Base-by-base conservation (phyloP, 2,329 filamentous ascomycete genomes). In the Colletotrichum agaves region DNA sequence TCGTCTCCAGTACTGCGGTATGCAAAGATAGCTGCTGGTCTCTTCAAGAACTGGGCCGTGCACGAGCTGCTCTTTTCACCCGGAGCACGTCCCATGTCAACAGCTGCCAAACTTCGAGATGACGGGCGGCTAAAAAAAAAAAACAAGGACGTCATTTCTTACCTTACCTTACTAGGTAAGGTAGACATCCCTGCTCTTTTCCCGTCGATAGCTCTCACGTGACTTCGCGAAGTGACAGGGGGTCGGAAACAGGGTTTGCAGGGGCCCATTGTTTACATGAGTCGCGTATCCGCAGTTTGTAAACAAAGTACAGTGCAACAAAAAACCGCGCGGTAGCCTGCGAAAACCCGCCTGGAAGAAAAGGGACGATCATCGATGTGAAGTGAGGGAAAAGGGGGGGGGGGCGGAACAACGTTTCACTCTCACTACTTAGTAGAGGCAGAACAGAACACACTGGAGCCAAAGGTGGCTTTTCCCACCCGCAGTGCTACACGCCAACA, bases 191-290 rank as follows among this genome's bases (percentile, higher is more conserved):
- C n/a, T n/a, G n/a, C n/a, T n/a, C n/a, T n/a, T n/a, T n/a, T 10
- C 55, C 47, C 23, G 39, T n/a, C 39, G 35, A n/a, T 3, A 13
- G 2, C 1, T 6, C 10, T 2, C 67, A 69, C 67, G 64, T 69
- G 67, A 69, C 23, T 59, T 69, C 67, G 67, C 67, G 67, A 37
- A 19, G 15, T 12, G 49, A 37, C 63, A 52, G 63, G 67, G 17
- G 52, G 19, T 52, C 15, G 21, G 31, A 17, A 23, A 43, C 50
- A 53, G 52, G 58, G 58, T 58, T 53, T 63, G 61, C 64, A 64
- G 23, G 46, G 61, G 60, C 64, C 59, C 19, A 63, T 60, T 69
- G 58, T 69, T 69, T 59, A 69, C 67, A 69, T 63, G 67, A 63
- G 52, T 69, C 67, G 67, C 67, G 67, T 55, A 37, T 19, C 50